Conservation (phyloP, 352 stramenopile species). For the Globisporangium abappressorium region DNA sequence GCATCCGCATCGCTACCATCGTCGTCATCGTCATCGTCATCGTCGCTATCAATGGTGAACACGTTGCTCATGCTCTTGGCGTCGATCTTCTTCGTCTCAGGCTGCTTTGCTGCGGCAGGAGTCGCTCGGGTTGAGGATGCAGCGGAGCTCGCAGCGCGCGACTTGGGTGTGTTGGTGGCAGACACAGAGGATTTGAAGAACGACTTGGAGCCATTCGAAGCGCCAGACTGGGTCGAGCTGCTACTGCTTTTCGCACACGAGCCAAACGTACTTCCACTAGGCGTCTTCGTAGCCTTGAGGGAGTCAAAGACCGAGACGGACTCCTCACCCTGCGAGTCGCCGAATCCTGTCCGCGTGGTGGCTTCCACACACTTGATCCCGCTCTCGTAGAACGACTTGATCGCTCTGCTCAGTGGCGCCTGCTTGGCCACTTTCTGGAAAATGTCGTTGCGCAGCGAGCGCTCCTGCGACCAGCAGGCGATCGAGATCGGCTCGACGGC, state of each 20-base stretch:
- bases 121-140: slow-evolving; percentile 17
- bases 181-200: slow-evolving; percentile 28
- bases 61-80: slow-evolving; percentile 60
- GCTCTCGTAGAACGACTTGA: slow-evolving; percentile 52
- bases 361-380: slow-evolving; percentile 46
- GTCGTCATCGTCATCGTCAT: slow-evolving; percentile 44
- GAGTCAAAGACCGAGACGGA: slow-evolving; percentile 64
- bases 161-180: slow-evolving; percentile 19
- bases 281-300: slow-evolving; percentile 36
- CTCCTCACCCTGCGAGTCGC: slow-evolving; percentile 52
- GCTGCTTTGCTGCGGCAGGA: slow-evolving; percentile 20
- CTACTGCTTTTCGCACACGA: neutral
- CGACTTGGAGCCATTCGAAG: slow-evolving; percentile 16
- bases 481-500: slow-evolving; percentile 29
- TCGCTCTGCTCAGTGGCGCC: slow-evolving; percentile 33
- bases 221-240: slow-evolving; percentile 1
- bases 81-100: slow-evolving; percentile 36
- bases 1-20: slow-evolving; percentile 38
- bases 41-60: slow-evolving; percentile 67
- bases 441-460: slow-evolving; percentile 52
- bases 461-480: slow-evolving; percentile 58
- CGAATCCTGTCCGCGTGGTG: slow-evolving; percentile 52
- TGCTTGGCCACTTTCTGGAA: slow-evolving; percentile 41
- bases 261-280: neutral
- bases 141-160: slow-evolving; percentile 22